Evolutionary conservation across 2,329 filamentous ascomycete genomes (phyloP).

Genomic region (Fusarium falciforme): DNA sequence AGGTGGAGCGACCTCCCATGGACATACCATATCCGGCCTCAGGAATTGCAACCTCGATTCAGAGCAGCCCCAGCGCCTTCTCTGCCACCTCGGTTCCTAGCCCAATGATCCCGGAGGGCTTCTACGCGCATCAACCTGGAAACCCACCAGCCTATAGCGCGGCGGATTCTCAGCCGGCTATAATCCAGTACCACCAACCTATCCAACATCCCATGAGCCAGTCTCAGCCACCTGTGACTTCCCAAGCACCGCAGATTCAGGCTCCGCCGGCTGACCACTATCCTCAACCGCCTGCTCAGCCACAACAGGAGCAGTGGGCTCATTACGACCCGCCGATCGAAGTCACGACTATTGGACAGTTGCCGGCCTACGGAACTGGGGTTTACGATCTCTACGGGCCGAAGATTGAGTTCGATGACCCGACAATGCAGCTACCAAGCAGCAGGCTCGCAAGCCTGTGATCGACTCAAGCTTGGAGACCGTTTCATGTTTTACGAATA

Average conservation of each 20-base stretch:
- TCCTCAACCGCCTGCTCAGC: conserved; percentile 53
- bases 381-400: conserved; percentile 65
- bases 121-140: conserved; percentile 67
- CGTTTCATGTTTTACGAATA: conserved; percentile 29
- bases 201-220: conserved; percentile 53
- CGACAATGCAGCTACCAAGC: conserved; percentile 69
- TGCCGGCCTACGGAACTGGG: conserved; percentile 62
- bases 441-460: conserved; percentile 68
- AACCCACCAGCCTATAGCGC: conserved; percentile 62
- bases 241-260: conserved; percentile 47
- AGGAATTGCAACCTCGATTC: conserved; percentile 61
- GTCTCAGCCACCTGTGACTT: conserved; percentile 49
- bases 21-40: conserved; percentile 64
- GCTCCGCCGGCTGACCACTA: conserved; percentile 47
- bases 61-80: conserved; percentile 70
- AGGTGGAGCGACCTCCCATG: conserved; percentile 58
- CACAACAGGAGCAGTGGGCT: conserved; percentile 65
- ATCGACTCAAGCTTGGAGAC: conserved; percentile 25
- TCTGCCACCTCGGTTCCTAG: conserved; percentile 66
- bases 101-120: conserved; percentile 63
- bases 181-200: conserved; percentile 58
- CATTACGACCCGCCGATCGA: conserved; percentile 69
- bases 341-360: conserved; percentile 64
- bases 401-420: conserved; percentile 69
- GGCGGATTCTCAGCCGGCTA: conserved; percentile 55